These are phyloP conservation scores for Alternaria incomplexa DNA, from an alignment of 2,329 filamentous ascomycete genomes.

Conservation along the genomic window DNA sequence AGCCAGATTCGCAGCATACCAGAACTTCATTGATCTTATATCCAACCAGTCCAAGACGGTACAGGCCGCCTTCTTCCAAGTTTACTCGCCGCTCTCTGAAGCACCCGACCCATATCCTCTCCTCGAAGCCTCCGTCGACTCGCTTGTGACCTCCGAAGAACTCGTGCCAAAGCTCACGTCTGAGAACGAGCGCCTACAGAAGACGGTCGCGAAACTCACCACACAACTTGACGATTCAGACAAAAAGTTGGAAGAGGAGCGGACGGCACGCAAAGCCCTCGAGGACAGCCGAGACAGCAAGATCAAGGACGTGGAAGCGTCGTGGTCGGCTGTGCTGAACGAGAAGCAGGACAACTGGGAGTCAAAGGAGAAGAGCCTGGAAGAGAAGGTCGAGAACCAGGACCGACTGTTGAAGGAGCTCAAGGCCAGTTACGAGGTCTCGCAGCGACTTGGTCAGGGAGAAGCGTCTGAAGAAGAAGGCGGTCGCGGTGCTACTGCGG, in stretches of 20 bases:
- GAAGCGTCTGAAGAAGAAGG: slow-evolving; percentile 66
- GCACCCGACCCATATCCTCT: slow-evolving; percentile 95
- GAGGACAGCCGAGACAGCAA: slow-evolving; percentile 79
- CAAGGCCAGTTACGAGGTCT: slow-evolving; percentile 97
- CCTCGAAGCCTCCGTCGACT: slow-evolving; percentile 94
- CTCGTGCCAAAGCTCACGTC: slow-evolving; percentile 86
- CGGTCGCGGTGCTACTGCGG: slow-evolving; percentile 74
- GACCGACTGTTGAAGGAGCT: slow-evolving; percentile 91
- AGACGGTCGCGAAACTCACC: slow-evolving; percentile 75
- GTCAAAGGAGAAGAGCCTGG: slow-evolving; percentile 85
- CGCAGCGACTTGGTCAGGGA: slow-evolving; percentile 80
- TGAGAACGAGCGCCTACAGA: slow-evolving; percentile 88
- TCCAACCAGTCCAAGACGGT: slow-evolving; percentile 95
- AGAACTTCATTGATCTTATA: slow-evolving; percentile 94
- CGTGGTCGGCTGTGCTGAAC: slow-evolving; percentile 86
- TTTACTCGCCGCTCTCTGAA: slow-evolving; percentile 93
- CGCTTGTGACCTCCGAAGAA: slow-evolving; percentile 89
- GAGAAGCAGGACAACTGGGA: slow-evolving; percentile 98
- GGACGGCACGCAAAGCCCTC: slow-evolving; percentile 71
- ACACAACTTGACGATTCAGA: slow-evolving; percentile 84
- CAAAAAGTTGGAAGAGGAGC: slow-evolving; percentile 78
- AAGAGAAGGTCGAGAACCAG: slow-evolving; percentile 94
- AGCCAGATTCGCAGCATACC: slow-evolving; percentile 72
- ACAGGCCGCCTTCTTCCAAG: slow-evolving; percentile 88
- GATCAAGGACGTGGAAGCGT: slow-evolving; percentile 87